These are phyloP conservation scores for Geosiphon pyriformis DNA, from an alignment of 192 early-diverging fungal species.

Conservation along the genomic window DNA sequence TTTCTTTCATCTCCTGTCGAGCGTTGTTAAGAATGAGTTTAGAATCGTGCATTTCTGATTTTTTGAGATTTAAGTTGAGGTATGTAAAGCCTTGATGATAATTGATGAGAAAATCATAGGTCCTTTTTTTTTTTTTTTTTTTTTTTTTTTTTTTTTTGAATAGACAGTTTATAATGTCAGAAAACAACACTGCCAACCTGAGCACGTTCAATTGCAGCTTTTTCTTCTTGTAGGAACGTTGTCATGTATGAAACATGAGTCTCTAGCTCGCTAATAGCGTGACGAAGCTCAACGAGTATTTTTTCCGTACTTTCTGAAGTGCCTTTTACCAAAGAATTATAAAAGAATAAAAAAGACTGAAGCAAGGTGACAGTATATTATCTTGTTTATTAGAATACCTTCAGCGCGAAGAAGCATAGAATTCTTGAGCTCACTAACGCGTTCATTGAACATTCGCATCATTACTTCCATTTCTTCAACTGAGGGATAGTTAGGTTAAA, in stretches of 20 bases:
- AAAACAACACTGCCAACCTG: too few relatives aligned
- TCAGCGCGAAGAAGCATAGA: constrained; percentile 4
- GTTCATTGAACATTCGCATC: constrained; percentile 11
- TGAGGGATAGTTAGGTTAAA: too few relatives aligned
- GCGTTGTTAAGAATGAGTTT: background rate
- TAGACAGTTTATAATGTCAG: too few relatives aligned
- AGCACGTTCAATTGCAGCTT: background rate
- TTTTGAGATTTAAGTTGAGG: too few relatives aligned
- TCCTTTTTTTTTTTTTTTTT: background rate
- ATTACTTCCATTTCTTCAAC: constrained; percentile 12
- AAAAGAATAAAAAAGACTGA: too few relatives aligned
- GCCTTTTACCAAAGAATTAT: too few relatives aligned
- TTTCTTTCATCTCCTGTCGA: constrained; percentile 12
- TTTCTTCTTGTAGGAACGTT: constrained; percentile 16
- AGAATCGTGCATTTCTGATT: too few relatives aligned
- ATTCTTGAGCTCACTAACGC: constrained; percentile 2
- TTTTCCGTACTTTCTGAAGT: background rate
- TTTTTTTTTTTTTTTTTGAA: background rate
- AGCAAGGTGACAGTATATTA: too few relatives aligned
- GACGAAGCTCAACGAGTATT: background rate
- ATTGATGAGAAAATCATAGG: background rate
- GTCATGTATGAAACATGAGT: constrained; percentile 13
- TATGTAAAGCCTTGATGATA: too few relatives aligned
- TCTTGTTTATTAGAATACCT: constrained; percentile 5
- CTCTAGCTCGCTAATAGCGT: constrained; percentile 8